A percentile compares a stretch with the other conserved stretches of the same genome.
Conservation (phyloP, 345 rosid genomes). For the Toxicodendron radicans region DNA sequence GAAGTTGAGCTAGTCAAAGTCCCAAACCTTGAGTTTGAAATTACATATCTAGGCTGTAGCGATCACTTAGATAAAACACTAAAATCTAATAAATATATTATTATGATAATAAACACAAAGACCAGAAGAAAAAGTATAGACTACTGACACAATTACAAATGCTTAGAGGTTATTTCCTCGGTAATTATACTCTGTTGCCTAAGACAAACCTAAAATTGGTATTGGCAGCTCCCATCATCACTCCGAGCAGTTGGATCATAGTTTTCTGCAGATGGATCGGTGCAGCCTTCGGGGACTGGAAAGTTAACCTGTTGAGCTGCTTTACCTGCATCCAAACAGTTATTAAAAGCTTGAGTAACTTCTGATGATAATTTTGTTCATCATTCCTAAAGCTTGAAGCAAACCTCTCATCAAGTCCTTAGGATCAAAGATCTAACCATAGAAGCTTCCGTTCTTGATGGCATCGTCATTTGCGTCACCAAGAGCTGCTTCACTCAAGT, state of each 20-base stretch:
- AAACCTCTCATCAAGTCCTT: conserved; percentile 17
- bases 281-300: conserved; percentile 50
- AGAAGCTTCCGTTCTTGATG: conserved; percentile 35
- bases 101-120: not conserved
- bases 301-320: conserved; percentile 45
- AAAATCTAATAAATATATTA: not conserved
- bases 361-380: not conserved
- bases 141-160: not conserved
- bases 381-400: conserved; percentile 16
- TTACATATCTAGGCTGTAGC: not conserved
- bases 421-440: conserved; percentile 33
- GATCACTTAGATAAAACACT: not conserved
- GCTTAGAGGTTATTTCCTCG: not conserved
- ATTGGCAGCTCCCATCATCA: conserved; percentile 42
- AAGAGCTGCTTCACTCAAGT: conserved; percentile 54
- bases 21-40: too few species aligned
- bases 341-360: not conserved
- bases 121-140: not conserved
- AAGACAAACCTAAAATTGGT: conserved; percentile 15
- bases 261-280: conserved; percentile 40
- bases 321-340: conserved; percentile 42
- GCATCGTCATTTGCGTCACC: conserved; percentile 56
- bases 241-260: conserved; percentile 52
- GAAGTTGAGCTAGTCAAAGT: too few species aligned
- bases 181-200: not conserved